Percentiles rank a stretch among this genome's conserved stretches.
These are phyloP conservation scores for Pseudomonodictys pantanalensis DNA, from an alignment of 495 filamentous ascomycete genomes.

Conservation along the genomic window DNA sequence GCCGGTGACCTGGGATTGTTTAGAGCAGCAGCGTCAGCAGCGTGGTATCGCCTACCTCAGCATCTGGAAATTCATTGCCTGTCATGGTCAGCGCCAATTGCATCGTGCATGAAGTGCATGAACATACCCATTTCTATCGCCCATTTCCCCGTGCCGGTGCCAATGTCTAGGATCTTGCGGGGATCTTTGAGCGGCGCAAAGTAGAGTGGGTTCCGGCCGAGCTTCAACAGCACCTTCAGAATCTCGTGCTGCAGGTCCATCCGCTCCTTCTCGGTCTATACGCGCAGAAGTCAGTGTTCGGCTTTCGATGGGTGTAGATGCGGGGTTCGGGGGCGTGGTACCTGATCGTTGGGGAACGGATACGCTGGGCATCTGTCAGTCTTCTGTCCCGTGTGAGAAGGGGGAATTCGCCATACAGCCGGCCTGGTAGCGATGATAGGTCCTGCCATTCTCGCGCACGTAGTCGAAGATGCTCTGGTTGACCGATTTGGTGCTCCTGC, in stretches of 20 bases:
- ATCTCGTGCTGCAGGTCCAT: conserved; percentile 39
- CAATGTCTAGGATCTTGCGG: conserved; percentile 36
- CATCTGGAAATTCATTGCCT: conserved; percentile 24
- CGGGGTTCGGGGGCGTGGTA: conserved; percentile 20
- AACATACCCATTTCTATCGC: conserved; percentile 40
- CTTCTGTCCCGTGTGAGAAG: neutral
- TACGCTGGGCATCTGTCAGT: conserved; percentile 33
- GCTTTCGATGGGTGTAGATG: neutral
- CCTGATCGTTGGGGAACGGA: conserved; percentile 37
- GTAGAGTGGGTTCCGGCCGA: conserved; percentile 25
- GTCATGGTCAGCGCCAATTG: conserved; percentile 10
- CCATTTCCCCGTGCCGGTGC: conserved; percentile 40
- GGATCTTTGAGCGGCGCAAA: conserved; percentile 36
- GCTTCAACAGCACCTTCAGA: conserved; percentile 36
- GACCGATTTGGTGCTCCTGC: conserved; percentile 38
- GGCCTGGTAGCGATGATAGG: conserved; percentile 36
- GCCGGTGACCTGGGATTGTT: conserved; percentile 32
- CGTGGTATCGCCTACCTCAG: conserved; percentile 13
- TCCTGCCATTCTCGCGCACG: conserved; percentile 38
- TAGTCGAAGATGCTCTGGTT: conserved; percentile 39
- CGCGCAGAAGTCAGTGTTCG: conserved; percentile 11
- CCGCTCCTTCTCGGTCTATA: conserved; percentile 35
- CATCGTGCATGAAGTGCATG: neutral
- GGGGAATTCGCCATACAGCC: conserved; percentile 21
- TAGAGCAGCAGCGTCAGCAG: neutral